Percentiles rank a stretch among this genome's conserved stretches.
phyloP scores from a whole-genome alignment of 768 basidiomycete species.

The Lactarius hatsudake region DNA sequence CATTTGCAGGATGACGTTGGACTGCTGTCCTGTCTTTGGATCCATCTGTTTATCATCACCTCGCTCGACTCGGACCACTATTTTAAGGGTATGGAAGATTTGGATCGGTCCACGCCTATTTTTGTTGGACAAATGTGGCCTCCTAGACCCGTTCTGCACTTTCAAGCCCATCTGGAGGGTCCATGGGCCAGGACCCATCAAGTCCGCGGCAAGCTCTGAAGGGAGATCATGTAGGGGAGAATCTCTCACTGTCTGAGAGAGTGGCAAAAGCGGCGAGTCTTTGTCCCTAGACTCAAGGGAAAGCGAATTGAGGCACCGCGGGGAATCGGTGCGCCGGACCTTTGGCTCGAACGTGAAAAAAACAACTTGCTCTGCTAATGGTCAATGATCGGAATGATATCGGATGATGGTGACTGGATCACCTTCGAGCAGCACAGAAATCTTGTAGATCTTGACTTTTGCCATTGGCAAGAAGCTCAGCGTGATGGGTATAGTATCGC shows the following conservation, averaged over 20 bases:
- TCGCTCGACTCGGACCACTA: conserved; percentile 78
- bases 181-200: conserved; percentile 47
- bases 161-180: conserved; percentile 63
- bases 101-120: conserved; percentile 74
- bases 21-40: conserved; percentile 65
- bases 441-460: conserved; percentile 76
- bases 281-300: conserved; percentile 10
- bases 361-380: conserved; percentile 67
- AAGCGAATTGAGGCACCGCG: conserved; percentile 28
- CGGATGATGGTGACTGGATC: conserved; percentile 6
- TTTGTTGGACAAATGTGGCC: conserved; percentile 74
- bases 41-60: conserved; percentile 68
- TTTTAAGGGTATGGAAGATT: conserved; percentile 75
- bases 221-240: conserved; percentile 67
- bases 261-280: conserved; percentile 52
- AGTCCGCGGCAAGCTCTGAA: conserved; percentile 37
- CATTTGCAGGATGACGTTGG: conserved; percentile 82
- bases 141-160: conserved; percentile 58
- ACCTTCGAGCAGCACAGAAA: conserved; percentile 82
- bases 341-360: conserved; percentile 71
- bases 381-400: neutral
- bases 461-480: conserved; percentile 79
- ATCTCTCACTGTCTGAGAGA: conserved; percentile 60
- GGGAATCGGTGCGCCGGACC: conserved; percentile 65
- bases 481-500: conserved; percentile 75